These are phyloP conservation scores for Leucocoprinus sp. DNA, from an alignment of 768 basidiomycete genomes.

Conservation along the genomic window DNA sequence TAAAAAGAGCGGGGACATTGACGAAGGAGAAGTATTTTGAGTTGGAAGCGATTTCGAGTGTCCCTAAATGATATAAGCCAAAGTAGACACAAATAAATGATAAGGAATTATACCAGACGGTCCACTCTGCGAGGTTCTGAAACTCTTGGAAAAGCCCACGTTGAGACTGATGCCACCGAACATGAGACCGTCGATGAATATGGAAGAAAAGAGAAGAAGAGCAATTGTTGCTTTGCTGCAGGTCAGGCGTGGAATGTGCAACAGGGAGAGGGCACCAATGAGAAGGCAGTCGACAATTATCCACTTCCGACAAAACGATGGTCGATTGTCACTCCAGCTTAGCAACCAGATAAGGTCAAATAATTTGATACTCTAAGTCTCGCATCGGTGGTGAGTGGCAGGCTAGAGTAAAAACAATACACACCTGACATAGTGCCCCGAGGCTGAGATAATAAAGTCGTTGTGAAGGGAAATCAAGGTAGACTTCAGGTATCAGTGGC, in stretches of 20 bases:
- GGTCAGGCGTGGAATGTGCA: conserved; percentile 68
- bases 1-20: conserved; percentile 39
- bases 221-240: conserved; percentile 57
- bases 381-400: conserved; percentile 1
- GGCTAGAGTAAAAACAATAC: background rate
- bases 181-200: conserved; percentile 59
- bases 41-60: conserved; percentile 31
- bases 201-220: conserved; percentile 53
- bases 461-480: conserved; percentile 71
- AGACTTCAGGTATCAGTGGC: conserved; percentile 65
- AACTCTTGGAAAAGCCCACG: conserved; percentile 11
- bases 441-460: conserved; percentile 72
- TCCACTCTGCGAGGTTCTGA: conserved; percentile 18
- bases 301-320: conserved; percentile 56
- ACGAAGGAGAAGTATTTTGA: conserved; percentile 40
- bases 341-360: conserved; percentile 60
- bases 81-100: background rate
- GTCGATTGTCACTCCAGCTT: conserved; percentile 34
- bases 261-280: conserved; percentile 44
- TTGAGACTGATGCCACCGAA: conserved; percentile 68
- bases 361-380: conserved; percentile 61
- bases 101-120: conserved; percentile 4
- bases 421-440: conserved; percentile 69
- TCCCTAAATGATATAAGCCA: conserved; percentile 16
- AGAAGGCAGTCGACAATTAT: conserved; percentile 60